phyloP scores from a whole-genome alignment of 164 flowering plant species.

The Vitis cinerea region DNA sequence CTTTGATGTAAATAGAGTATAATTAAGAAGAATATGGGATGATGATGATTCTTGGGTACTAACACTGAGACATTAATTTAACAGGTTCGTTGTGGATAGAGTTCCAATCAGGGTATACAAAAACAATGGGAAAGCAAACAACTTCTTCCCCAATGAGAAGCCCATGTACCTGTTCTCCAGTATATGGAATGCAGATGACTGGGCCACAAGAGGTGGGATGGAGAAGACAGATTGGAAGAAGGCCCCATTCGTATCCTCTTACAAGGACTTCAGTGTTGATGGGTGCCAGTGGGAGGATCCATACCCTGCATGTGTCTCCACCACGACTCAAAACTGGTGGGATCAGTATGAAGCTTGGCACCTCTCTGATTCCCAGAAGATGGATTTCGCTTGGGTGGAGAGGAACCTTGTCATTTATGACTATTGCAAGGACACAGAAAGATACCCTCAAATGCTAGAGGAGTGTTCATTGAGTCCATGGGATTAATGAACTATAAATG shows the following conservation, averaged over 20 bases:
- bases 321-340: conserved; percentile 89
- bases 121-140: conserved; percentile 62
- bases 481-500: conserved; percentile 29
- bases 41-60: too few relatives aligned
- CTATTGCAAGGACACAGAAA: conserved; percentile 68
- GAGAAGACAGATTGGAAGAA: conserved; percentile 93
- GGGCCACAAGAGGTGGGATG: conserved; percentile 97
- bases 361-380: conserved; percentile 55
- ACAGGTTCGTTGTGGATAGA: conserved; percentile 78
- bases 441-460: conserved; percentile 55
- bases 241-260: conserved; percentile 92
- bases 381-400: conserved; percentile 82
- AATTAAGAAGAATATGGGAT: too few relatives aligned
- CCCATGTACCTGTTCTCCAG: conserved; percentile 95
- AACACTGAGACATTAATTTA: background rate
- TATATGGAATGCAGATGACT: conserved; percentile 96
- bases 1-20: too few relatives aligned
- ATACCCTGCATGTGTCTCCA: conserved; percentile 77
- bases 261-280: conserved; percentile 77
- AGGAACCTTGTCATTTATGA: conserved; percentile 85
- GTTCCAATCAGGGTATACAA: conserved; percentile 79
- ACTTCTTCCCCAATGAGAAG: conserved; percentile 88
- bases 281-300: conserved; percentile 93
- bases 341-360: conserved; percentile 85
- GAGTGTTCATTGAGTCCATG: conserved; percentile 83